Base-by-base conservation (phyloP, 345 rosid species). In the Arabis alpina region DNA sequence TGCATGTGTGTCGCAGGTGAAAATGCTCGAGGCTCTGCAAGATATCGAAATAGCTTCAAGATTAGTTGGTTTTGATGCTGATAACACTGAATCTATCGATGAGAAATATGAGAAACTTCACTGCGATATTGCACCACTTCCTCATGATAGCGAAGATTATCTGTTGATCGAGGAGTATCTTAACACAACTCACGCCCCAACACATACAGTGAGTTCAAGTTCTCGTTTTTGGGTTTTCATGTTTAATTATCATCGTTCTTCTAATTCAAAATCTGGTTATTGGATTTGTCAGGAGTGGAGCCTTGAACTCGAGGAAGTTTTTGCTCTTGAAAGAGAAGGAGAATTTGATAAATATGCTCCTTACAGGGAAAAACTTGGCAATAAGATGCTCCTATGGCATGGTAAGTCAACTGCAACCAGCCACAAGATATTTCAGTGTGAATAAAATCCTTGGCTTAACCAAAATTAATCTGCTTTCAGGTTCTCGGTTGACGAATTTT, bases 11-110 rank as follows among this genome's bases (percentile, higher is more conserved):
- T 72, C 34, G 24, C 80, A 89, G 97, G 96, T 91, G 79, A 91
- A 94, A 89, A 94, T 94, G 99, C 81, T 94, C 45, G 99, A 91
- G 82, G 97, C 97, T 50, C 90, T 91, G 64, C 93, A 89, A 77
- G 97, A 94, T 72, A 94, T 91, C 67, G 96, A 94, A 79, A 87
- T 91, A 75, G 99, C 99, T 62, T 89, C 99, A 48, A 89, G 89
- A 87, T 81, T 94, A 78, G 97, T 94, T 60, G 99, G 96, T 57
- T 94, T 94, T 80, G 99, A 88, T 82, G 81, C 52, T 55, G 90
- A 91, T 68, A 84, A 43, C 74, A 84, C 88, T 27, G 96, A 87
- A 44, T 85, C 98, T 42, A 77, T 91, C 16, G 96, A 94, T 80
- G 98, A 88, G 16, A 94, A 88, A 77, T 91, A 88, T 68, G 78